These are phyloP conservation scores for Melaleuca quinquenervia DNA, from an alignment of 345 rosid genomes.

Conservation along the genomic window DNA sequence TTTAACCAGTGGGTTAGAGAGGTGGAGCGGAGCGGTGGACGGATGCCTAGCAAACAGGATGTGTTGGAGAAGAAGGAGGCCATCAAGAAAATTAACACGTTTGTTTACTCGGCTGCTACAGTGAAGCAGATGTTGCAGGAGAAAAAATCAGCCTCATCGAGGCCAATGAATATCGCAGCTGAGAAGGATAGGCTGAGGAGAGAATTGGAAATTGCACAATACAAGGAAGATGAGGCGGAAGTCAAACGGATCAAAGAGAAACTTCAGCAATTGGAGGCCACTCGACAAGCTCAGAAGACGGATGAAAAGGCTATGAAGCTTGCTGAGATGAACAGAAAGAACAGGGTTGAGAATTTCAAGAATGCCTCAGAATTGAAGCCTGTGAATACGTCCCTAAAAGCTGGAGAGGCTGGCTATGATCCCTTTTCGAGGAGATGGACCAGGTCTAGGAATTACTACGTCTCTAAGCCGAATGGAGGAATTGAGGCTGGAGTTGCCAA, in stretches of 20 bases:
- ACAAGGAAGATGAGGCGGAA: constrained; percentile 64
- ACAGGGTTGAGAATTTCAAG: constrained; percentile 89
- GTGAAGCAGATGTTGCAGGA: constrained; percentile 98
- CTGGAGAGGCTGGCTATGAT: constrained; percentile 97
- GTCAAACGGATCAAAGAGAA: constrained; percentile 66
- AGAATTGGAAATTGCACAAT: constrained; percentile 66
- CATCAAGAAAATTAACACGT: constrained; percentile 52
- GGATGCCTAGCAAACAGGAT: constrained; percentile 79
- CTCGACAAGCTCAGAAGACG: constrained; percentile 46
- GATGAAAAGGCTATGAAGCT: constrained; percentile 74
- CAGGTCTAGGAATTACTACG: constrained; percentile 81
- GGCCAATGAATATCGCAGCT: constrained; percentile 92
- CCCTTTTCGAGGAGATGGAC: constrained; percentile 99
- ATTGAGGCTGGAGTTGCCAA: constrained; percentile 11
- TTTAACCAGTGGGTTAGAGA: constrained; percentile 80
- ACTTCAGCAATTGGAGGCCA: constrained; percentile 73
- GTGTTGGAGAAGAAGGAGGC: constrained; percentile 81
- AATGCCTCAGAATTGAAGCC: constrained; percentile 80
- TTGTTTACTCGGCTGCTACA: constrained; percentile 85
- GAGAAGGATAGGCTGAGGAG: constrained; percentile 92
- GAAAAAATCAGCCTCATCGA: constrained; percentile 71
- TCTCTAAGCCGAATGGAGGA: constrained; percentile 29
- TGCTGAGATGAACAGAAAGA: constrained; percentile 95
- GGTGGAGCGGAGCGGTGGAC: constrained; percentile 76
- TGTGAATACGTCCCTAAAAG: constrained; percentile 48